phyloP scores from a whole-genome alignment of 1,284 basidiomycete genomes.

The Ganoderma leucocontextum region DNA sequence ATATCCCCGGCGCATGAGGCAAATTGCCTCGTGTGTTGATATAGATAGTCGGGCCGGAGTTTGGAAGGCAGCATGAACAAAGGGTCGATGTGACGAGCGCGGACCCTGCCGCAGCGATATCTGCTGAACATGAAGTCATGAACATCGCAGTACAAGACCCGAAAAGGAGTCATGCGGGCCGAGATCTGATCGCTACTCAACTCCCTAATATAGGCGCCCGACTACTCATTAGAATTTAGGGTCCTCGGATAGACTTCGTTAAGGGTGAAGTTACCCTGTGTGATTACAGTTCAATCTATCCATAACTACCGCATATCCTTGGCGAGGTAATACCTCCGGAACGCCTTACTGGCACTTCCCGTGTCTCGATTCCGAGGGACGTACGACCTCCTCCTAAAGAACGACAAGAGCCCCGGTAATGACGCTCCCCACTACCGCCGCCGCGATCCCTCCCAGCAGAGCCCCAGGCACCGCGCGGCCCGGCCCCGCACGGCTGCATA shows the following conservation, averaged over 20 bases:
- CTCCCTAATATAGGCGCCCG: conserved; percentile 2
- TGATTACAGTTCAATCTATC: not conserved
- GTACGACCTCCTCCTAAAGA: conserved; percentile 10
- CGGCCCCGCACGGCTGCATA: conserved; percentile 2
- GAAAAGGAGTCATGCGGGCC: not conserved
- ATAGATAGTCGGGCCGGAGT: not conserved
- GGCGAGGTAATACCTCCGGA: not conserved
- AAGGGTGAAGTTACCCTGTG: not conserved
- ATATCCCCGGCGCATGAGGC: not conserved
- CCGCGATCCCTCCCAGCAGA: conserved; percentile 10
- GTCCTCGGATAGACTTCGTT: not conserved
- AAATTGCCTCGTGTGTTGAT: not conserved
- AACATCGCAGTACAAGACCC: not conserved
- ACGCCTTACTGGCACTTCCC: conserved; percentile 1
- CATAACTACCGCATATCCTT: not conserved
- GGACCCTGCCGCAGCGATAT: not conserved
- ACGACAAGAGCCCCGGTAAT: conserved; percentile 16
- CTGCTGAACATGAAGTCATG: not conserved
- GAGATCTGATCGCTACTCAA: conserved; percentile 4
- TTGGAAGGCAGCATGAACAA: not conserved
- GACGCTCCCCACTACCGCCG: conserved; percentile 15
- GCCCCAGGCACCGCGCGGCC: conserved; percentile 6
- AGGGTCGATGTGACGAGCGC: not conserved
- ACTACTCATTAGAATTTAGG: not conserved
- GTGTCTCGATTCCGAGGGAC: not conserved